Conservation (phyloP, 768 basidiomycete species). For the Lentinus tigrinus region DNA sequence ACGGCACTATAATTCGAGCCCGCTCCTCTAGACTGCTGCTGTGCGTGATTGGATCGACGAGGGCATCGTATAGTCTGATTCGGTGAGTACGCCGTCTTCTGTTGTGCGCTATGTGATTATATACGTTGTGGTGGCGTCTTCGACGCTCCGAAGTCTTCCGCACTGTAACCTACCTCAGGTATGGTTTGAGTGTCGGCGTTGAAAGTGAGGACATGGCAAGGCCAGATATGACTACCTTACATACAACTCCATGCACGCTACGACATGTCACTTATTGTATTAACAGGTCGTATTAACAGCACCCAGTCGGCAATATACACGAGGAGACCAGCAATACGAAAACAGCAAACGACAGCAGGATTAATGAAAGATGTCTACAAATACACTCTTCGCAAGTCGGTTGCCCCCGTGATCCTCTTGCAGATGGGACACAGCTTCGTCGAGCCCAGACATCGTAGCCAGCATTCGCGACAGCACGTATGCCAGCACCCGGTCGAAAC, state of each 20-base stretch:
- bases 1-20: constrained; percentile 14
- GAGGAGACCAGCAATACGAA: not conserved
- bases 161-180: constrained; percentile 46
- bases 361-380: constrained; percentile 38
- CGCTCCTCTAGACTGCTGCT: not conserved
- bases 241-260: not conserved
- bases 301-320: no score
- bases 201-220: constrained; percentile 67
- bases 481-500: constrained; percentile 88
- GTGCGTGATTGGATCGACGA: not conserved
- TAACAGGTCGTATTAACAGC: no score
- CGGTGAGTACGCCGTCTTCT: constrained; percentile 12
- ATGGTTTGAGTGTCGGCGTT: constrained; percentile 46
- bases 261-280: not conserved
- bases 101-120: constrained; percentile 48
- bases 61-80: not conserved
- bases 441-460: constrained; percentile 80
- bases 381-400: constrained; percentile 76
- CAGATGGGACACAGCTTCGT: constrained; percentile 86
- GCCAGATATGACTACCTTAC: constrained; percentile 77
- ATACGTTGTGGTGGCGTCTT: constrained; percentile 63
- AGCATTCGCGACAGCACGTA: constrained; percentile 79
- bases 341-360: constrained; percentile 11
- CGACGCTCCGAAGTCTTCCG: constrained; percentile 20
- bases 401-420: constrained; percentile 77